Evolutionary conservation across 805 yeast genomes (phyloP).

Genomic region (Saccharomycopsis amapae): DNA sequence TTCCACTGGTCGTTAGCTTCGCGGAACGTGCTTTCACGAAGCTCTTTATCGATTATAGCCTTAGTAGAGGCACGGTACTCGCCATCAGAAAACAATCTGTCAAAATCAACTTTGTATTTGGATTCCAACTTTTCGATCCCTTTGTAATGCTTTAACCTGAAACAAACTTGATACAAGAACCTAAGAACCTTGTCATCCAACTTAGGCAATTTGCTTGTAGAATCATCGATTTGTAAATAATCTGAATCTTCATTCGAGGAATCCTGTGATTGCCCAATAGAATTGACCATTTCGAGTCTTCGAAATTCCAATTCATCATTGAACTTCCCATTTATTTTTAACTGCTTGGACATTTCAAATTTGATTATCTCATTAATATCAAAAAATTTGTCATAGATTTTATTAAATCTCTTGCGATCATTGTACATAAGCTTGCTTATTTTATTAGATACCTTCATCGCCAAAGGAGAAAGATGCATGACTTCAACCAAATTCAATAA

Average conservation of each 20-base stretch:
- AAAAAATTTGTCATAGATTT: conserved; percentile 13
- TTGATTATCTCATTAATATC: conserved; percentile 14
- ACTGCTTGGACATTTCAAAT: conserved; percentile 7
- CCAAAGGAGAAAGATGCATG: not conserved
- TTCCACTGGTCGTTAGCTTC: not conserved
- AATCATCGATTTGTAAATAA: too few relatives aligned
- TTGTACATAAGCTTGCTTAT: not conserved
- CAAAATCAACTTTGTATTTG: conserved; percentile 9
- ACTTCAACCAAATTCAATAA: not conserved
- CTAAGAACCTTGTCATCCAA: not conserved
- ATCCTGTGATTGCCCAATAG: too few relatives aligned
- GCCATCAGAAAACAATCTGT: not conserved
- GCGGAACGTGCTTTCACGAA: not conserved
- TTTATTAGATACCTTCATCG: not conserved
- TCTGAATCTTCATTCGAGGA: too few relatives aligned
- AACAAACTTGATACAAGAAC: conserved; percentile 2
- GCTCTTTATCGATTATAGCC: not conserved
- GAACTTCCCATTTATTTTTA: not conserved
- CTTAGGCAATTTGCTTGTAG: not conserved
- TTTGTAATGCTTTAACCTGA: conserved; percentile 5
- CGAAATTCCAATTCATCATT: too few relatives aligned
- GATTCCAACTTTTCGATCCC: conserved; percentile 1
- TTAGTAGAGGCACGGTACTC: conserved; percentile 1
- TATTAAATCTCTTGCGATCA: conserved; percentile 12
- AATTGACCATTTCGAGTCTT: too few relatives aligned